Base-by-base conservation (phyloP, 1,139 yeast genomes). In the Suhomyces chickasaworum region DNA sequence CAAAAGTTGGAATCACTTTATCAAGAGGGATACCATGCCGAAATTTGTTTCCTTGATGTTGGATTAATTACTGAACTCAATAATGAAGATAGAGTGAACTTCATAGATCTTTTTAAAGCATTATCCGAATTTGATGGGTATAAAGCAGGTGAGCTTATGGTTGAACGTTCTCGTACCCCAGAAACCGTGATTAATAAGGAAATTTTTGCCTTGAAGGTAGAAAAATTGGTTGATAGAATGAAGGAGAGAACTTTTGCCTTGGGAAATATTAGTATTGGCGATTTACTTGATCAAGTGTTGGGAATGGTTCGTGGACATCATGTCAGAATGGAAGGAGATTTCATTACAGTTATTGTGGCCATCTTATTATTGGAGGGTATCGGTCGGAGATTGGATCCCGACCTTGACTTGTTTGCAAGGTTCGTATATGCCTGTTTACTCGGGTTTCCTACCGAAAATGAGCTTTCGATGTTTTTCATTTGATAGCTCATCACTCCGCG, bases 301-400 rank as follows among this genome's bases (percentile, higher is more conserved):
- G 74, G 84, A 1, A 90, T 93, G 97, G 98, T 95, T 15, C 77
- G 98, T 48, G 73, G 75, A 15, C 99, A 93, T 63, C 99, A 95
- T 64, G 99, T 93, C 17, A 78, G 97, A 61, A 88, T 95, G 97
- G 99, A 93, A 60, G 95, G 96, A 7, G 99, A 93, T 64, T 93
- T 93, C 60, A 85, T 93, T 39, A 89, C 96, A 21, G 96, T 95
- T 22, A 87, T 93, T 15, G 90, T 93, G 34, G 96, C 98, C 1
- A 90, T 93, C 31, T 68, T 93, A 44, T 73, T 93, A 49, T 69
- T 93, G 48, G 99, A 93, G 66, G 99, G 99, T 12, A 88, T 93
- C 46, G 99, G 99, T 17, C 77, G 98, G 62, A 96, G 88, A 65
- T 73, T 93, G 48, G 96, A 93, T 66, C 98, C 98, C 2, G 83